phyloP scores from a whole-genome alignment of 2,329 filamentous ascomycete species.

The Trematosphaeria pertusa region DNA sequence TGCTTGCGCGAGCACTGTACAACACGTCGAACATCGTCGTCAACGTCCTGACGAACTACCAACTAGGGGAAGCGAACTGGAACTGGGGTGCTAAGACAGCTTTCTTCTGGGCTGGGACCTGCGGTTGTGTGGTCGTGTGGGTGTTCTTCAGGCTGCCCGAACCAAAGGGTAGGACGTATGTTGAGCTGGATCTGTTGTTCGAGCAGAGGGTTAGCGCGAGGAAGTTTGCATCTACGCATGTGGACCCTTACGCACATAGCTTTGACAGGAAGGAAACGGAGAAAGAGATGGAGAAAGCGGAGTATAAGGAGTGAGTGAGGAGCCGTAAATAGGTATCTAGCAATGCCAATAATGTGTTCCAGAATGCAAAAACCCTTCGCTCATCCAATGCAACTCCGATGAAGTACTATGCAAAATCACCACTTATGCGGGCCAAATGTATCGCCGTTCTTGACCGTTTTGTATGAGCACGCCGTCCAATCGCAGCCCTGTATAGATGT shows the following conservation, averaged over 20 bases:
- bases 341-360: not conserved
- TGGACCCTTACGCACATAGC: slow-evolving; percentile 25
- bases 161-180: slow-evolving; percentile 78
- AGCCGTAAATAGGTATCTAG: not conserved
- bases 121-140: slow-evolving; percentile 78
- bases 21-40: slow-evolving; percentile 82
- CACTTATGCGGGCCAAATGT: slow-evolving; percentile 44
- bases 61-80: slow-evolving; percentile 65
- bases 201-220: slow-evolving; percentile 54
- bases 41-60: slow-evolving; percentile 70
- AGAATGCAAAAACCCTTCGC: too few species aligned
- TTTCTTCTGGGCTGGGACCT: slow-evolving; percentile 84
- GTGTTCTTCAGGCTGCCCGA: slow-evolving; percentile 82
- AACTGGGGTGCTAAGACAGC: slow-evolving; percentile 84
- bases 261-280: slow-evolving; percentile 12
- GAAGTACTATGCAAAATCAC: slow-evolving; percentile 46
- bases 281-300: slow-evolving; percentile 17
- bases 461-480: slow-evolving; percentile 81
- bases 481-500: slow-evolving; percentile 68
- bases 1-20: slow-evolving; percentile 76
- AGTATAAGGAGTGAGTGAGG: slow-evolving; percentile 22
- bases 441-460: slow-evolving; percentile 55
- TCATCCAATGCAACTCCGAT: not conserved
- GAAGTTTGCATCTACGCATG: slow-evolving; percentile 31
- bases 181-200: slow-evolving; percentile 83